Percentiles rank a stretch among this genome's conserved stretches.
Conservation (phyloP, 192 early-diverging fungal genomes). For the Linderina pennispora region DNA sequence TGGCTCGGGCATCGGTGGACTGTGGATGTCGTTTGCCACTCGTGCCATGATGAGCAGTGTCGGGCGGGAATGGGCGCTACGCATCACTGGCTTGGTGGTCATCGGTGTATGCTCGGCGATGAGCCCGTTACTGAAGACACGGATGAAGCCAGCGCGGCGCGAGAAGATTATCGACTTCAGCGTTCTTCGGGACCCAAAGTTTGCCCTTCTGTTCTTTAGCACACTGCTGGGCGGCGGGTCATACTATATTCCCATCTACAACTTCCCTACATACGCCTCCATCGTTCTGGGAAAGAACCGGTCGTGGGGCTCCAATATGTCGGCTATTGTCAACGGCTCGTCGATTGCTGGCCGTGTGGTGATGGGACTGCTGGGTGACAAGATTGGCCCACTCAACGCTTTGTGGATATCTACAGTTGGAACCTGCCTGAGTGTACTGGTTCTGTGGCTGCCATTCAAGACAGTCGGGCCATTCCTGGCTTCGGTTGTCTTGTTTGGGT, state of each 20-base stretch:
- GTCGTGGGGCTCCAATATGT: constrained; percentile 24
- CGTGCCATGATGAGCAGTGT: constrained; percentile 47
- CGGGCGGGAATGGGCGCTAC: constrained; percentile 57
- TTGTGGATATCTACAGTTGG: constrained; percentile 13
- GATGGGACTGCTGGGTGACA: constrained; percentile 16
- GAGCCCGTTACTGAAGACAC: constrained; percentile 15
- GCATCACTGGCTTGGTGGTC: constrained; percentile 54
- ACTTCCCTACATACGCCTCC: constrained; percentile 17
- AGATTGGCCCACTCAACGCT: constrained; percentile 16
- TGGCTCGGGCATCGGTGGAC: constrained; percentile 66
- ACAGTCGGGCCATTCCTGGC: constrained; percentile 14
- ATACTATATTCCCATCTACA: constrained; percentile 12
- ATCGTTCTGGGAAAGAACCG: constrained; percentile 6
- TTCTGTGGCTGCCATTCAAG: constrained; percentile 30
- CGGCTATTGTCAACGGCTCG: constrained; percentile 26
- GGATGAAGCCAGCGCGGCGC: constrained; percentile 4
- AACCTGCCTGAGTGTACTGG: constrained; percentile 15
- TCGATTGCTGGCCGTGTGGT: constrained; percentile 22
- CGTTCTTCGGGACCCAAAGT: constrained; percentile 6
- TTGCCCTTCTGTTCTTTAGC: constrained; percentile 14
- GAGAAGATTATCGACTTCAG: constrained; percentile 13
- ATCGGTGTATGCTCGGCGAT: constrained; percentile 13
- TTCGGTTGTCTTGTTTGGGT: constrained; percentile 19
- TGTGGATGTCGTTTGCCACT: constrained; percentile 51
- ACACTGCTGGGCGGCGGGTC: constrained; percentile 5